Conservation (phyloP, 768 basidiomycete species). For the Psilocybe sp. region DNA sequence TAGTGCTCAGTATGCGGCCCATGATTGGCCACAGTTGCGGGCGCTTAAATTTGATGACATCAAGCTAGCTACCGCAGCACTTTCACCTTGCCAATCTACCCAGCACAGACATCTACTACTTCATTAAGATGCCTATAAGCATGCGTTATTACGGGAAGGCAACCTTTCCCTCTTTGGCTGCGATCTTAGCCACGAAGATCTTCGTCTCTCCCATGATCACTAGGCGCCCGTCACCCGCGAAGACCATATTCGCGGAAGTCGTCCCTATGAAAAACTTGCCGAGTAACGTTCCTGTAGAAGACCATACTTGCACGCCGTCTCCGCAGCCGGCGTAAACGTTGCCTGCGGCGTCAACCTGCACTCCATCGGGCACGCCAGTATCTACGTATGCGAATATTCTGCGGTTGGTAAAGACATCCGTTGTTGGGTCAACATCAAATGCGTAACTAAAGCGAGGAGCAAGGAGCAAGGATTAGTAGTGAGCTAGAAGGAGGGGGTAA, state of each 20-base stretch:
- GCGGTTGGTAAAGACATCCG: slow-evolving; percentile 51
- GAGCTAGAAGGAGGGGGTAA: neutral
- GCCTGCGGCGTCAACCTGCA: slow-evolving; percentile 59
- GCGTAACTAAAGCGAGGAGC: slow-evolving; percentile 45
- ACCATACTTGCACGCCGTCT: slow-evolving; percentile 61
- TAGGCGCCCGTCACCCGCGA: slow-evolving; percentile 39
- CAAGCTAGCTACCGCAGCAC: too few species aligned
- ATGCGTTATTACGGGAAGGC: slow-evolving; percentile 9
- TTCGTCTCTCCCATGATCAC: slow-evolving; percentile 47
- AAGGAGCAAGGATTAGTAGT: neutral
- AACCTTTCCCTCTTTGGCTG: slow-evolving; percentile 27
- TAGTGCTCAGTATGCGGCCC: too few species aligned
- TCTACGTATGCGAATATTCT: slow-evolving; percentile 68
- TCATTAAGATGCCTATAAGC: neutral
- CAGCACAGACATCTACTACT: neutral
- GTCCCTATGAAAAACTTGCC: slow-evolving; percentile 62
- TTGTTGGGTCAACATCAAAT: slow-evolving; percentile 60
- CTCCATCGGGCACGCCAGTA: slow-evolving; percentile 64
- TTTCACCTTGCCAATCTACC: neutral
- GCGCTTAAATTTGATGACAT: too few species aligned
- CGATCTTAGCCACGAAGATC: slow-evolving; percentile 45
- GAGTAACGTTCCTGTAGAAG: slow-evolving; percentile 46
- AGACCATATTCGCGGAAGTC: slow-evolving; percentile 43
- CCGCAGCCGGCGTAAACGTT: slow-evolving; percentile 69
- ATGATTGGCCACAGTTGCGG: too few species aligned